Evolutionary conservation across 192 early-diverging fungal species (phyloP), one percentile per base, ranked within the genome.

Genomic region (Coemansia sp.): DNA sequence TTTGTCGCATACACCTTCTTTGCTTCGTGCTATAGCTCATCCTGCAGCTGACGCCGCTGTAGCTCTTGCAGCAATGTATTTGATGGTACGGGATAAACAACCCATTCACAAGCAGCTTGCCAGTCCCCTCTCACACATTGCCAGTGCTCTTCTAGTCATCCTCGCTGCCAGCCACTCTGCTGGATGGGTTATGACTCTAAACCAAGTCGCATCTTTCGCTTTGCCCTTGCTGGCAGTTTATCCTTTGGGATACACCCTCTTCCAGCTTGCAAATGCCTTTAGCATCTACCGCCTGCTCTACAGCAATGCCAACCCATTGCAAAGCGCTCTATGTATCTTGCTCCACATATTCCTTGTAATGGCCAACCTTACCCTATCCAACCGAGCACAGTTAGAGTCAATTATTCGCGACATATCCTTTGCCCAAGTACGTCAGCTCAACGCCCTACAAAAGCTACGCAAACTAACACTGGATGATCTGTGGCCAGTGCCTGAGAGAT

Each of bases 401-500:
- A 35, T 68, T 3, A 47, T n/a, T 19, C 9, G 30, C 13, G 59
- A 64, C 38, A 3, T 71, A 1, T 30, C 67, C 1, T 71, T 53
- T 40, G 50, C 23, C 3, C 66, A 73, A 14, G 60, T 62, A 19
- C 63, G 58, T 1, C 57, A 67, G 58, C 73, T 80, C 43, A 69
- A 70, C 14, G 26, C 32, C 1, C 19, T 80, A n/a, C 46, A 49
- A 42, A 64, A 32, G 39, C 3, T 68, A 3, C 73, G 73, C 67
- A 50, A 65, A 2, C 32, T 80, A 19, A 57, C 43, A 2, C 13
- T 80, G 5, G 62, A 68, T 4, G 78, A 80, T 19, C 17, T 75
- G 4, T 67, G 61, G 66, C 32, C 53, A 42, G 63, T 80, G 3
- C 73, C 73, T 2, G 70, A 80, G 37, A 62, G 67, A 30, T 62